Conservation (phyloP, 306 rosid genomes). For the Styphnolobium japonicum region DNA sequence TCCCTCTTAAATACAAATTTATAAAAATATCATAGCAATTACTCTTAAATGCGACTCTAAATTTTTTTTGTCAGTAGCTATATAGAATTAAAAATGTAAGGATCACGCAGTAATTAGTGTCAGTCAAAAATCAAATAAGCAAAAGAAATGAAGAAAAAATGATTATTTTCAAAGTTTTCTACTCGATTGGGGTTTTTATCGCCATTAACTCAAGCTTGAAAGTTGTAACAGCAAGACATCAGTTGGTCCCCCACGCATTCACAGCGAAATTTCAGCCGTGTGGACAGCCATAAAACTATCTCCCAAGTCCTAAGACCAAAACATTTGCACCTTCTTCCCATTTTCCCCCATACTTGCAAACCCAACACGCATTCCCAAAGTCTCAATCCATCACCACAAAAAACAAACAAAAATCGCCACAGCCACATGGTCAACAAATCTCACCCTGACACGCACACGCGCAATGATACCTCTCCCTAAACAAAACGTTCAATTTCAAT, state of each 20-base stretch:
- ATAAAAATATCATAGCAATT: too few species aligned
- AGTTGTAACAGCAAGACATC: background rate
- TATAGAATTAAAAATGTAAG: too few species aligned
- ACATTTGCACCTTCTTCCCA: background rate
- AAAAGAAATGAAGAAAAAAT: background rate
- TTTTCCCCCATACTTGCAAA: background rate
- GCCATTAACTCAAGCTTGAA: background rate
- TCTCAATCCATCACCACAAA: background rate
- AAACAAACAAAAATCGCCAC: background rate
- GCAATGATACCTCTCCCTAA: background rate
- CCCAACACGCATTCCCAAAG: conserved; percentile 30
- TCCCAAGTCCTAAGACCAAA: background rate
- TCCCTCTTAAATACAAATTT: too few species aligned
- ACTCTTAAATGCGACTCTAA: too few species aligned
- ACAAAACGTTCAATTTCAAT: background rate
- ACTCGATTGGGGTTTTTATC: too few species aligned
- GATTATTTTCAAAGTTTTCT: too few species aligned
- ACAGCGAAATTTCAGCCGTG: background rate
- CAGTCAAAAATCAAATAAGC: background rate
- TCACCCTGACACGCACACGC: conserved; percentile 13
- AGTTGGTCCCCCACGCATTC: conserved; percentile 14
- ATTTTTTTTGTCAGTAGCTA: background rate
- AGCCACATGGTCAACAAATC: conserved; percentile 28
- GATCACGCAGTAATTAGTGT: background rate
- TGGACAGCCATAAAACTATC: background rate